These are phyloP conservation scores for Grigorovia yakushimaensis DNA, from an alignment of 805 yeast genomes.

Conservation along the genomic window DNA sequence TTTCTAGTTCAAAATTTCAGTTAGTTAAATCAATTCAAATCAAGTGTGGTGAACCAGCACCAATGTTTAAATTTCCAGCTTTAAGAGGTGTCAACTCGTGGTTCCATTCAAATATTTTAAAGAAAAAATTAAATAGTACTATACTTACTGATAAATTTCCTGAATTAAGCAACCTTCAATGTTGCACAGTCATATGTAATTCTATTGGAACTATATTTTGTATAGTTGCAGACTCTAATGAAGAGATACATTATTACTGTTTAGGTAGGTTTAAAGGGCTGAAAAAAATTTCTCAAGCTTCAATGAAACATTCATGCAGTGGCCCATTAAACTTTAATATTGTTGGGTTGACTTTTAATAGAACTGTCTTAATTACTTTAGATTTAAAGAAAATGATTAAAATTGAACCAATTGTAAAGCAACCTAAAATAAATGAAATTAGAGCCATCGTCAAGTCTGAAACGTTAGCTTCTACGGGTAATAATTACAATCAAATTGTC, in stretches of 20 bases:
- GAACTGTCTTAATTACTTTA: background rate
- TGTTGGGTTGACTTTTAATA: background rate
- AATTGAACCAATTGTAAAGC: background rate
- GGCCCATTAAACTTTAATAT: background rate
- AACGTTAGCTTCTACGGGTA: background rate
- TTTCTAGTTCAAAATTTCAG: slow-evolving; percentile 7
- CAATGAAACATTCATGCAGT: background rate
- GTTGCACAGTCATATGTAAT: slow-evolving; percentile 18
- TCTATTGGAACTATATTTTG: slow-evolving; percentile 19
- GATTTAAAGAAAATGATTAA: background rate
- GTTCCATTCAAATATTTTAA: slow-evolving; percentile 15
- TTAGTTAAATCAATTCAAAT: slow-evolving; percentile 23
- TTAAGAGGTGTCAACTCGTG: slow-evolving; percentile 13
- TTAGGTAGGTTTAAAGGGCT: slow-evolving; percentile 25
- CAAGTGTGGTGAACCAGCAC: slow-evolving; percentile 22
- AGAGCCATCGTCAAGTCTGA: background rate
- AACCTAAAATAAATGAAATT: background rate
- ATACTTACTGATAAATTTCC: background rate
- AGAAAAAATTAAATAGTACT: slow-evolving; percentile 11
- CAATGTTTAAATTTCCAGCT: slow-evolving; percentile 2
- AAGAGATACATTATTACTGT: background rate
- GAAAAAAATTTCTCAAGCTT: background rate
- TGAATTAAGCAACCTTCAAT: slow-evolving; percentile 6
- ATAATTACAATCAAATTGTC: background rate
- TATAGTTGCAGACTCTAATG: slow-evolving; percentile 5